Evolutionary conservation across 2,329 filamentous ascomycete species (phyloP).

Genomic region (Phaeomoniella chlamydospora): DNA sequence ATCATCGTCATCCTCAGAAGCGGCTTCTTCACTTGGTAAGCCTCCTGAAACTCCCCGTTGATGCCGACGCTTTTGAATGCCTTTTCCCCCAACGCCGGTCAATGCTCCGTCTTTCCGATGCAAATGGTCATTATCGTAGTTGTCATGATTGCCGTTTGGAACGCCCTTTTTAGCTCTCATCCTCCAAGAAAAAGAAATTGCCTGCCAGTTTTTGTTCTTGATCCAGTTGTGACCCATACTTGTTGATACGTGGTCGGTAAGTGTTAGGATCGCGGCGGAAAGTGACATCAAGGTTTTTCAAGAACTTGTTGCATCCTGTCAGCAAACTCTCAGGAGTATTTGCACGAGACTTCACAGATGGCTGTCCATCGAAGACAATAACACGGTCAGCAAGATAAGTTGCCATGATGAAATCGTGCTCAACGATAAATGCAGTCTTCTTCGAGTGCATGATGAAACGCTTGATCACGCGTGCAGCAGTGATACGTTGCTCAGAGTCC

Average conservation of each 20-base stretch:
- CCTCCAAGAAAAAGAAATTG: slow-evolving; percentile 98
- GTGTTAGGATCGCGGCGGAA: slow-evolving; percentile 97
- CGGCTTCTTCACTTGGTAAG: slow-evolving; percentile 38
- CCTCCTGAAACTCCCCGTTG: slow-evolving; percentile 13
- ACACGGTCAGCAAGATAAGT: slow-evolving; percentile 78
- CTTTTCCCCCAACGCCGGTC: slow-evolving; percentile 27
- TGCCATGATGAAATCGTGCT: slow-evolving; percentile 99
- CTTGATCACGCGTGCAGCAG: slow-evolving; percentile 95
- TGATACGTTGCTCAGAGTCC: slow-evolving; percentile 97
- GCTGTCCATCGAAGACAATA: slow-evolving; percentile 94
- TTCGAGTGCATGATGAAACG: slow-evolving; percentile 99
- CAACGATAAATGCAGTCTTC: slow-evolving; percentile 97
- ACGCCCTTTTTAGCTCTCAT: slow-evolving; percentile 58
- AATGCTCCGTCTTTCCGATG: slow-evolving; percentile 20
- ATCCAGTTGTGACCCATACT: slow-evolving; percentile 86
- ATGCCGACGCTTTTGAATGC: slow-evolving; percentile 17
- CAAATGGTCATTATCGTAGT: slow-evolving; percentile 16
- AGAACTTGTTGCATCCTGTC: slow-evolving; percentile 89
- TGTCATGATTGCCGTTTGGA: slow-evolving; percentile 26
- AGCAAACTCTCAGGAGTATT: slow-evolving; percentile 84
- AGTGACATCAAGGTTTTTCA: slow-evolving; percentile 93
- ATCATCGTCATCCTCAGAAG: slow-evolving; percentile 43
- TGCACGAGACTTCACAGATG: slow-evolving; percentile 74
- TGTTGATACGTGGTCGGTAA: slow-evolving; percentile 97
- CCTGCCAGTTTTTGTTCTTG: slow-evolving; percentile 90